Evolutionary conservation across 2,329 filamentous ascomycete species (phyloP), one percentile per base, ranked within the genome.

Genomic region (Proliferodiscus dingleyae): DNA sequence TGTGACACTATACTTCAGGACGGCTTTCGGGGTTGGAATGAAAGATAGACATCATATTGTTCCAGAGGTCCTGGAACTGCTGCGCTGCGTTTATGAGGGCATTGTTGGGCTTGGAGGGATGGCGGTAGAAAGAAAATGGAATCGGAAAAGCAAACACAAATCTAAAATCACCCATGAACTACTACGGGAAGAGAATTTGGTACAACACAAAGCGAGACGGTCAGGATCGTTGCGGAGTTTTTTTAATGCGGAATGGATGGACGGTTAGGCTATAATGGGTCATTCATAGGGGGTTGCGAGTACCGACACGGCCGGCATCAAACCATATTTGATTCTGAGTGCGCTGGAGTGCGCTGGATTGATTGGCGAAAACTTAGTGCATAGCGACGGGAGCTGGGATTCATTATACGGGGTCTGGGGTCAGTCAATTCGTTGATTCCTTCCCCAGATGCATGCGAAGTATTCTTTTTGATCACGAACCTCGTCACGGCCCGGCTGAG

Each of bases 1-100:
- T 54, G 45, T 58, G 54, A 57, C 52, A 55, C 55, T 62, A 58
- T 59, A 50, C 57, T 62, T 62, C 60, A 61, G 54, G 60, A 62
- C 56, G 59, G 59, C 55, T 61, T 56, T 24, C 50, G 57, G 51
- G 58, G 54, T 55, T 60, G 49, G 50, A 59, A 54, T 56, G 57
- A 59, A 56, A 59, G 41, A 58, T 60, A 60, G 54, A 61, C 48
- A 48, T 52, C 46, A 47, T 54, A 37, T 54, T 53, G 46, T 57
- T 56, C 34, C 52, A 49, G 54, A 53, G 53, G 40, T 53, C 54
- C 56, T 51, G 56, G 52, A 51, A 51, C 53, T 52, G 43, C 56
- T 54, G 49, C 53, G 48, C 47, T 57, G 54, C 50, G 58, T 47
- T 54, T 50, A 53, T 53, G 49, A 55, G 50, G 56, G 52, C 45